Base-by-base conservation (phyloP, 306 rosid genomes). In the Vigna trinervia region DNA sequence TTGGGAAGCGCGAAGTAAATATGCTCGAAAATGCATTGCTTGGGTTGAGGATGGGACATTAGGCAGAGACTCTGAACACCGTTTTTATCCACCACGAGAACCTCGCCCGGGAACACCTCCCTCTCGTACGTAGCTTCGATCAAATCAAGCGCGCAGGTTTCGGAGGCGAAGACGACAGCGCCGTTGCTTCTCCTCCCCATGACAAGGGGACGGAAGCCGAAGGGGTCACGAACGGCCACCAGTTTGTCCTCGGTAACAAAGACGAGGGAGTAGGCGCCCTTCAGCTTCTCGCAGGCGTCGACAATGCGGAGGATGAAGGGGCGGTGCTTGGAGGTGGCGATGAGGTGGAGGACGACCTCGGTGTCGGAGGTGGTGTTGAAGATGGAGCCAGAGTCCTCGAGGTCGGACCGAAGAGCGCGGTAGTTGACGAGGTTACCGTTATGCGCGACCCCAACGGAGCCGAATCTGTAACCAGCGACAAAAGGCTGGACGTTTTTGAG, bases 151-250 rank as follows among this genome's bases (percentile, higher is more conserved):
- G 99, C 99, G 74, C 98, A 96, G 48, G 98, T 96, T 64, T 96
- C 99, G 7, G 99, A 96, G 2, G 99, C 99, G 75, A 96, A 91
- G 1, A 96, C 99, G n/a, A 96, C 84, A 28, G 98, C 89, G 39
- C 99, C 98, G 39, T 96, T 96, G 47, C 93, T 91, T 34, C 98
- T 90, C 51, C 98, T 87, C 1, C 99, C 99, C 98, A 96, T 96
- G 39, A 92, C 97, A 78, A 96, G 69, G 59, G 98, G 99, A 15
- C 98, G 68, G 77, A 96, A 96, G 5, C 99, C 99, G 12, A 75
- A 83, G 0, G 98, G 98, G 58, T 92, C 98, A 32, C 98, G 78
- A 0, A 87, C 98, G 1, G 99, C 98, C 22, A 96, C 99, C 17
- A 96, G 87, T 81, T 96, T 92, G 38, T 90, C 98, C 48, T 91